These are phyloP conservation scores for Coemansia sp. DNA, from an alignment of 192 early-diverging fungal species.

Conservation along the genomic window DNA sequence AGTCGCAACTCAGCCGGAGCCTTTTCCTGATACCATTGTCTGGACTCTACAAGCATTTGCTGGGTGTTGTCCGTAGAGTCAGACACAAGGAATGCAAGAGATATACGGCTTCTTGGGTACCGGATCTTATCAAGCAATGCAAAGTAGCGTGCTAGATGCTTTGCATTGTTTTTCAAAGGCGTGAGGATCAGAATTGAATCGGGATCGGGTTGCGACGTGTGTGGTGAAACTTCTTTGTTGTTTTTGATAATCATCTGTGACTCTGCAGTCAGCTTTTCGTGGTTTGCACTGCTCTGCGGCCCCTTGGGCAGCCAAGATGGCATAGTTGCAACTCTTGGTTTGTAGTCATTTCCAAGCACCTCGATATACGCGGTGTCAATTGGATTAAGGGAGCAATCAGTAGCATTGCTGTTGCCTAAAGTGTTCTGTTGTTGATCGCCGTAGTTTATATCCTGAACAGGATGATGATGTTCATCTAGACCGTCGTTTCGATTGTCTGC, in stretches of 20 bases:
- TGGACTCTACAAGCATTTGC: slow-evolving; percentile 49
- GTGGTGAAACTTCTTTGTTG: slow-evolving; percentile 26
- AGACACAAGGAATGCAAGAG: slow-evolving; percentile 69
- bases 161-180: slow-evolving; percentile 64
- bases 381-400: neutral
- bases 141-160: slow-evolving; percentile 63
- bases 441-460: neutral
- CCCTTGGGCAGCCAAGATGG: slow-evolving; percentile 45
- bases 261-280: slow-evolving; percentile 19
- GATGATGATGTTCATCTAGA: neutral
- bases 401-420: neutral
- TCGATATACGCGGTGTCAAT: slow-evolving; percentile 24
- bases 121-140: slow-evolving; percentile 56
- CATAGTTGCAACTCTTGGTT: slow-evolving; percentile 27
- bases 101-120: slow-evolving; percentile 65
- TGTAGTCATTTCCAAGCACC: slow-evolving; percentile 33
- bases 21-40: slow-evolving; percentile 44
- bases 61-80: slow-evolving; percentile 63
- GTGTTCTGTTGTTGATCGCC: neutral
- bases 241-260: slow-evolving; percentile 31
- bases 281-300: neutral
- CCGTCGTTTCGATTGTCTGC: neutral
- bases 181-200: slow-evolving; percentile 65
- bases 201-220: slow-evolving; percentile 32
- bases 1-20: slow-evolving; percentile 55